These are phyloP conservation scores for Fusarium sublunatum DNA, from an alignment of 2,329 filamentous ascomycete species.

Conservation along the genomic window DNA sequence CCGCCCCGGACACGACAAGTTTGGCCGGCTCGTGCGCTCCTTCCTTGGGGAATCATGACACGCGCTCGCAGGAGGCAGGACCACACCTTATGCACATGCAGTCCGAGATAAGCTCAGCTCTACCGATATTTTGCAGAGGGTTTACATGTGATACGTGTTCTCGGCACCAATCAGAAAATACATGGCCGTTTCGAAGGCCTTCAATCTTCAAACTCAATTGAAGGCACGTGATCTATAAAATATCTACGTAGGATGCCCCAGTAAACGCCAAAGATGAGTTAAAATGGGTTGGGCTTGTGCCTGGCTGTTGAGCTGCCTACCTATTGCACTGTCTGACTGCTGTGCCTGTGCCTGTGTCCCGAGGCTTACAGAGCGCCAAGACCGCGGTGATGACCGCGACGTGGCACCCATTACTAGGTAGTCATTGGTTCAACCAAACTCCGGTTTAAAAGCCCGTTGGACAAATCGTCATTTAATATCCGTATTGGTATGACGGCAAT, in stretches of 20 bases:
- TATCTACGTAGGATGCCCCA: not conserved
- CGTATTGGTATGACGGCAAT: slow-evolving; percentile 18
- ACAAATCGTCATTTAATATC: slow-evolving; percentile 34
- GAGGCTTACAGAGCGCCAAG: slow-evolving; percentile 39
- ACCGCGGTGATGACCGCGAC: slow-evolving; percentile 20
- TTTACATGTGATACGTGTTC: slow-evolving; percentile 50
- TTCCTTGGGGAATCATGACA: slow-evolving; percentile 24
- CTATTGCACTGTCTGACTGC: slow-evolving; percentile 21
- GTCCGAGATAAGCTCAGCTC: slow-evolving; percentile 32
- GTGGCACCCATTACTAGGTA: slow-evolving; percentile 16
- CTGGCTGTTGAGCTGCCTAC: slow-evolving; percentile 12
- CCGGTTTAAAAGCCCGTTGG: slow-evolving; percentile 10
- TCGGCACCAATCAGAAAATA: slow-evolving; percentile 37
- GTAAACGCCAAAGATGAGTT: slow-evolving; percentile 3
- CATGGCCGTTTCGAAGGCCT: not conserved
- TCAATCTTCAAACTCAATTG: not conserved
- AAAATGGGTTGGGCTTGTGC: slow-evolving; percentile 19
- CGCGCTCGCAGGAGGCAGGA: slow-evolving; percentile 25
- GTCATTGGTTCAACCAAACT: slow-evolving; percentile 26
- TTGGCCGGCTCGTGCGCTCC: slow-evolving; percentile 26
- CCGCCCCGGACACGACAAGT: slow-evolving; percentile 29
- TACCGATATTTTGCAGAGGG: not conserved
- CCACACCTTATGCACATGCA: slow-evolving; percentile 12
- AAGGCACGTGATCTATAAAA: slow-evolving; percentile 38
- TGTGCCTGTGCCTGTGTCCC: slow-evolving; percentile 27